Percentiles rank a stretch among this genome's conserved stretches.
Evolutionary conservation across 768 basidiomycete species (phyloP).

Genomic region (Podaxis sp.): DNA sequence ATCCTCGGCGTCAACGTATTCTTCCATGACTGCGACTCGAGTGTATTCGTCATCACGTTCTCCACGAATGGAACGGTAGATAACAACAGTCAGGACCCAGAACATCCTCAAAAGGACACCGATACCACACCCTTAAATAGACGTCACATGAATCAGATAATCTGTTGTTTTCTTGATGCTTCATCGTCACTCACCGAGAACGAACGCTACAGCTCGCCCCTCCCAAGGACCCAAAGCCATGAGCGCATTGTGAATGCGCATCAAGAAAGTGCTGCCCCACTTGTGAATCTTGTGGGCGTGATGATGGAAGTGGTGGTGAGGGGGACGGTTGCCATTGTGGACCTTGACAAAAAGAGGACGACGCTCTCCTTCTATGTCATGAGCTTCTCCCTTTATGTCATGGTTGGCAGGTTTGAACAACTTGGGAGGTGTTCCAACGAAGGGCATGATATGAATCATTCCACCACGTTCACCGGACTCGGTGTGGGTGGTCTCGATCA

Average conservation of each 20-base stretch:
- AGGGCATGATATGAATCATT: slow-evolving; percentile 35
- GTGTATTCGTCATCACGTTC: slow-evolving; percentile 41
- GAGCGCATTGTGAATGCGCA: slow-evolving; percentile 63
- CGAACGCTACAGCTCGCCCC: slow-evolving; percentile 79
- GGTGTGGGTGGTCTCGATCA: slow-evolving; percentile 33
- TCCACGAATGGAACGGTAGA: slow-evolving; percentile 52
- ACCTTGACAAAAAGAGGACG: not conserved
- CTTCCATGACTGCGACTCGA: slow-evolving; percentile 34
- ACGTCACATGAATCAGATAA: slow-evolving; percentile 5
- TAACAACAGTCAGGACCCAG: slow-evolving; percentile 67
- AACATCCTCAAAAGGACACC: slow-evolving; percentile 82
- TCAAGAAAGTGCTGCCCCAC: slow-evolving; percentile 44
- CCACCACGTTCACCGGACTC: slow-evolving; percentile 20
- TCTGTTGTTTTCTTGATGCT: not conserved
- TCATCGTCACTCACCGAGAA: slow-evolving; percentile 54
- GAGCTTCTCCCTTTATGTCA: not conserved
- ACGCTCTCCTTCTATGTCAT: not conserved
- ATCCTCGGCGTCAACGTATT: slow-evolving; percentile 48
- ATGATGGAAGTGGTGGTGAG: slow-evolving; percentile 25
- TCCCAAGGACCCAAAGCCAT: slow-evolving; percentile 80
- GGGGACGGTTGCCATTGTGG: slow-evolving; percentile 17
- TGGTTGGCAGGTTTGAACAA: slow-evolving; percentile 16
- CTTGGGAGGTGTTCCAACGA: slow-evolving; percentile 28
- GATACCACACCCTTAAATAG: slow-evolving; percentile 68
- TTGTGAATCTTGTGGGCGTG: slow-evolving; percentile 27